Evolutionary conservation across 352 stramenopile species (phyloP), one percentile per base, ranked within the genome.

Genomic region (Blastocystis sp.): DNA sequence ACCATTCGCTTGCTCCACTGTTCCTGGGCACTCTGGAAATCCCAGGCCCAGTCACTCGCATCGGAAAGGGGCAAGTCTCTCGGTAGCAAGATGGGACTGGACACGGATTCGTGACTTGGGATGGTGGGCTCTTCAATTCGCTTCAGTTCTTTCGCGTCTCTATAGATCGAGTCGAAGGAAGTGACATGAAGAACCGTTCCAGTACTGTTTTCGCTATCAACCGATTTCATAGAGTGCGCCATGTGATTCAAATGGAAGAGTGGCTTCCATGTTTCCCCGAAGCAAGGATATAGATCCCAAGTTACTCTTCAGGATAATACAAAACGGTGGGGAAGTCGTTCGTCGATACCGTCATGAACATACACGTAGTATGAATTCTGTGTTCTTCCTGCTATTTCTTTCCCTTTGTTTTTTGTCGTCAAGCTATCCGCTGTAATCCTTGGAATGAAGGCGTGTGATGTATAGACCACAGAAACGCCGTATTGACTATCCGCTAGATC

Each of bases 401-500:
- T n/a, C n/a, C n/a, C n/a, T n/a, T n/a, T n/a, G n/a, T n/a, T n/a
- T n/a, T n/a, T n/a, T n/a, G n/a, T n/a, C n/a, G n/a, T n/a, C n/a
- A n/a, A n/a, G n/a, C n/a, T 61, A 78, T 78, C 46, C 67, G 7
- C 36, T 78, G 67, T 78, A 61, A 61, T 57, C 21, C 6, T 53
- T 75, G 9, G 63, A 36, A 40, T 53, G 9, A 11, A 59, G 11
- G n/a, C 4, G 32, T 53, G 24, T n/a, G 32, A 48, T n/a, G 11
- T 48, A 21, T 61, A 78, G 67, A 42, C 67, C 67, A 16, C 67
- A 75, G n/a, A 78, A 59, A 61, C 46, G 67, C 36, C 44, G 67
- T 56, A 61, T 24, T 61, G 67, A 78, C 21, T 78, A 78, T 78
- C 40, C 67, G 29, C 11, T 78, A n/a, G 67, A 78, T 59, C 46